These are phyloP conservation scores for Fusarium cicatricum DNA, from an alignment of 2,329 filamentous ascomycete species.

Conservation along the genomic window DNA sequence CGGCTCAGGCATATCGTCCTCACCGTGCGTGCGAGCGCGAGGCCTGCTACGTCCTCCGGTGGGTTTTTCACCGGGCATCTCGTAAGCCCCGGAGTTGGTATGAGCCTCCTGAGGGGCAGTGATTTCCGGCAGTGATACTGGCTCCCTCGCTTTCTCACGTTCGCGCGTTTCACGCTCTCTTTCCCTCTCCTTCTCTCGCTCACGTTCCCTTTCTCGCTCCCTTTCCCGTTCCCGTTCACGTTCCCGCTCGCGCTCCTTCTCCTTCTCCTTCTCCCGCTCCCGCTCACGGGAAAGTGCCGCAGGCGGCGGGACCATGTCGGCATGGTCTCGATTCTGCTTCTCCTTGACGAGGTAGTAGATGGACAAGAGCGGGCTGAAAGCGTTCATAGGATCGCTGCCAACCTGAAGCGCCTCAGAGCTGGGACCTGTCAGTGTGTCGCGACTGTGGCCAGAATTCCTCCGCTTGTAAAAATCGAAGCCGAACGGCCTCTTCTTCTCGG, in stretches of 20 bases:
- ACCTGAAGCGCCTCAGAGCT: slow-evolving; percentile 86
- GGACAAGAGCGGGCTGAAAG: slow-evolving; percentile 89
- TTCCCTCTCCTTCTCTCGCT: slow-evolving; percentile 50
- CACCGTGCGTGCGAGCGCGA: slow-evolving; percentile 89
- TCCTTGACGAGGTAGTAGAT: slow-evolving; percentile 97
- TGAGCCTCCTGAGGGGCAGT: slow-evolving; percentile 84
- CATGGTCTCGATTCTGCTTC: slow-evolving; percentile 82
- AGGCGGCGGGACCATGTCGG: slow-evolving; percentile 52
- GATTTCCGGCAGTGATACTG: slow-evolving; percentile 72
- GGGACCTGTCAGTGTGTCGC: slow-evolving; percentile 84
- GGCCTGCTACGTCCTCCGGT: slow-evolving; percentile 85
- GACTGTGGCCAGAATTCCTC: slow-evolving; percentile 86
- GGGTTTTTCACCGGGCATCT: slow-evolving; percentile 88
- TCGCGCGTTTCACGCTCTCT: slow-evolving; percentile 39
- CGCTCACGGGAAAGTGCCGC: slow-evolving; percentile 52
- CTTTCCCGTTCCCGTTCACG: slow-evolving; percentile 36
- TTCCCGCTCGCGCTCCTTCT: slow-evolving; percentile 49
- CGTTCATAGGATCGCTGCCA: slow-evolving; percentile 88
- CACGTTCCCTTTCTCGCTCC: slow-evolving; percentile 41
- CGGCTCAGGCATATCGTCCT: slow-evolving; percentile 83
- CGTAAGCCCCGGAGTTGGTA: slow-evolving; percentile 85
- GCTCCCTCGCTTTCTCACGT: slow-evolving; percentile 48
- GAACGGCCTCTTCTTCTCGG: slow-evolving; percentile 88
- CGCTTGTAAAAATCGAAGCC: slow-evolving; percentile 97
- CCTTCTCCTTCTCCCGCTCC: slow-evolving; percentile 43